Base-by-base conservation (phyloP, 176 grass and related monocot genomes). In the Musa beccarii region DNA sequence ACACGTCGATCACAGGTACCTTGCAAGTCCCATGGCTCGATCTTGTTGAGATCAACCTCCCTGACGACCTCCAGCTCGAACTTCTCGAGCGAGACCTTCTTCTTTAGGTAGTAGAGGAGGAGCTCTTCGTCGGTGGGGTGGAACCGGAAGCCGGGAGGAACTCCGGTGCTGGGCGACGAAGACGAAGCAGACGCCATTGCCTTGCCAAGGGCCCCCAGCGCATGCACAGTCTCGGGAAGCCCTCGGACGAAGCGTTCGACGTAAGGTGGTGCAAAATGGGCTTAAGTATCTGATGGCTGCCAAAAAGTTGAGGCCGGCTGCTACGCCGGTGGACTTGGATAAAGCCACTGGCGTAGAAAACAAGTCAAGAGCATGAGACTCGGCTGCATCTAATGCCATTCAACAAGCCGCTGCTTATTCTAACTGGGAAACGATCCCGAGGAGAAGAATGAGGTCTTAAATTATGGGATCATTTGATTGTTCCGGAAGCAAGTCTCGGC, bases 11-110 rank as follows among this genome's bases (percentile, higher is more conserved):
- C 3, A 2, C 20, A 17, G 9, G 28, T 85, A 92, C 92, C 92
- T 96, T 96, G 92, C 65, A 96, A 86, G 0, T 96, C 92, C 92
- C 92, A 96, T 54, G 92, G 92, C 75, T 96, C 92, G 79, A 92
- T 92, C 87, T 92, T 96, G 81, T 96, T 96, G 52, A 96, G 81
- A 74, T 96, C 92, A 43, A 96, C 86, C 87, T 96, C 92, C 59
- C 65, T 64, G 76, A 96, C 92, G 68, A 96, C 92, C 79, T 96
- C 92, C 63, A 92, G 87, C 59, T 96, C 92, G 68, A 96, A 90
- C 79, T 90, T 96, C 83, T 96, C 92, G 72, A 89, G 92, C 10
- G 83, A 86, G 23, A 88, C 1, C 83, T 96, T 96, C 81, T 96
- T 96, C 85, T 90, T 90, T 71, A 96, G 84, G 85, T 96, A 96